phyloP scores from a whole-genome alignment of 208 protist genomes.

The Vickermania ingenoplastis region DNA sequence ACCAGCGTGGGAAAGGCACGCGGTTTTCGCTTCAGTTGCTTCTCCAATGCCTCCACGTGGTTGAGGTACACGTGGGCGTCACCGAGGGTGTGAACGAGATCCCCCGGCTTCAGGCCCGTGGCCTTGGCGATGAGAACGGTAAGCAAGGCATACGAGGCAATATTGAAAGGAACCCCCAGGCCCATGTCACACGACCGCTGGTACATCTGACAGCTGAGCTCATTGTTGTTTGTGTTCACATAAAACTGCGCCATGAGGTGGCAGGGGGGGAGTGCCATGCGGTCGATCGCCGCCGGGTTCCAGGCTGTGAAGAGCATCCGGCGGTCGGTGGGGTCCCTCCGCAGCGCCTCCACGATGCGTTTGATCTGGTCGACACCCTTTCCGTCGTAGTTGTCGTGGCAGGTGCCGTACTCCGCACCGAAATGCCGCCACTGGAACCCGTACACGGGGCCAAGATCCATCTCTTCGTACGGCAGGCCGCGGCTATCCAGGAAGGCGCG shows the following conservation, averaged over 20 bases:
- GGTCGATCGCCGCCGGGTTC: slow-evolving; percentile 91
- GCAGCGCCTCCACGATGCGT: slow-evolving; percentile 85
- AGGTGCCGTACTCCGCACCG: slow-evolving; percentile 88
- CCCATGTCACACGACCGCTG: slow-evolving; percentile 95
- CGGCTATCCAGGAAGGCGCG: slow-evolving; percentile 93
- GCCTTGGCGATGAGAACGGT: slow-evolving; percentile 91
- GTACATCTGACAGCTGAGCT: slow-evolving; percentile 94
- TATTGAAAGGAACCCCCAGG: slow-evolving; percentile 99
- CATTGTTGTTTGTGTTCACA: slow-evolving; percentile 75
- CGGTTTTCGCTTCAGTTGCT: slow-evolving; percentile 89
- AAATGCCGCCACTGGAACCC: slow-evolving; percentile 99
- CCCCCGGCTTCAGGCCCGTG: slow-evolving; percentile 90
- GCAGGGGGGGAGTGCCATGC: slow-evolving; percentile 98
- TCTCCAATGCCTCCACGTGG: slow-evolving; percentile 94
- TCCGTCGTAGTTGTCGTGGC: slow-evolving; percentile 85
- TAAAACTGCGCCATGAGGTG: slow-evolving; percentile 98
- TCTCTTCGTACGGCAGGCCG: slow-evolving; percentile 91
- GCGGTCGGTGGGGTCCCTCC: slow-evolving; percentile 91
- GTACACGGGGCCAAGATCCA: slow-evolving; percentile 98
- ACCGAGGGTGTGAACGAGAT: slow-evolving; percentile 96
- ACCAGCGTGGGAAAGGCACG: slow-evolving; percentile 89
- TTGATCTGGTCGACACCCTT: slow-evolving; percentile 96
- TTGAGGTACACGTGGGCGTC: slow-evolving; percentile 98
- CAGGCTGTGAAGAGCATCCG: slow-evolving; percentile 96
- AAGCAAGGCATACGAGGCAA: slow-evolving; percentile 96